Base-by-base conservation (phyloP, 2,329 filamentous ascomycete species). In the Fusarium domesticum region DNA sequence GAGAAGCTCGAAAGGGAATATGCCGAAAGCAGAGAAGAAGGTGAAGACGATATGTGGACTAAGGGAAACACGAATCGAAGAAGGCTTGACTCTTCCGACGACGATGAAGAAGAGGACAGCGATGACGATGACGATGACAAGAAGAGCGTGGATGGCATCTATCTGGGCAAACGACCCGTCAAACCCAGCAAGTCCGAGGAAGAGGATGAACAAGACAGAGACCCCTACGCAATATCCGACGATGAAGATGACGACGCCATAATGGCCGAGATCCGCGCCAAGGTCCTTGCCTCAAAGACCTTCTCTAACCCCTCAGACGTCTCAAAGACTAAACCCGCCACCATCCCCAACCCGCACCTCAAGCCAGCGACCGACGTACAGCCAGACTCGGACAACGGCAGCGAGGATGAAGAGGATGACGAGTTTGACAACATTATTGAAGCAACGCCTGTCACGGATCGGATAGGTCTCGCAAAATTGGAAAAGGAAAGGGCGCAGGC, bases 361-460 rank as follows among this genome's bases (percentile, higher is more conserved):
- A 74, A 75, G 25, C 74, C 78, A 1, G 85, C 88, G 38, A 80
- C 81, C 0, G 82, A 88, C 41, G 78, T 78, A 3, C 81, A 86
- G 60, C 83, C 86, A 2, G 87, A 87, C 48, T 88, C 84, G 4
- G 86, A 89, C 50, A 80, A 85, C 43, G 78, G 49, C 2, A 65
- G 70, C 16, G 80, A 59, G 5, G 77, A 72, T 8, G 81, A 75
- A 1, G 78, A 82, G 14, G 85, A 93, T 42, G 86, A 87, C 36
- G 85, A 89, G 38, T 96, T 97, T 62, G 92, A 97, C 62, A 85
- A 85, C 54, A 95, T 98, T 66, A 95, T 96, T 61, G 83, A 91
- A 57, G 92, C 93, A 0, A 92, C 89, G 3, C 89, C 89, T 0
- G 81, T 95, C 15, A 96, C 91, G 0, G 92, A 96, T 64, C 81